phyloP scores from a whole-genome alignment of 2,329 filamentous ascomycete species.

The Rachicladosporium sp. region DNA sequence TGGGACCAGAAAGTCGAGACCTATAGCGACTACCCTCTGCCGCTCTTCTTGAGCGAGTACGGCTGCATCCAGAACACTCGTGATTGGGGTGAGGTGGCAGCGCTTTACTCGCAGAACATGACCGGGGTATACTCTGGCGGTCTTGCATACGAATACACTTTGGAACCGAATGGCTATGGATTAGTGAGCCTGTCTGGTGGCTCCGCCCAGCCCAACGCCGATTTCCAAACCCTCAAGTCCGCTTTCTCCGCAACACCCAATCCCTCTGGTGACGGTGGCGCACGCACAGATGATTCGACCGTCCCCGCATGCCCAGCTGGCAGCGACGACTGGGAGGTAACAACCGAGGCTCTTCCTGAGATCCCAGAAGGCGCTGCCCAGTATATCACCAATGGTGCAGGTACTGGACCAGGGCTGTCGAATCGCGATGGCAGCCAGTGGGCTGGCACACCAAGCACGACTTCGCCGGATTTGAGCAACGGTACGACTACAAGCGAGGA shows the following conservation, averaged over 20 bases:
- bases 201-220: slow-evolving; percentile 44
- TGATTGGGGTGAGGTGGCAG: slow-evolving; percentile 63
- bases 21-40: slow-evolving; percentile 74
- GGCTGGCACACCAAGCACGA: slow-evolving; percentile 37
- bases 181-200: slow-evolving; percentile 53
- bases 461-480: slow-evolving; percentile 29
- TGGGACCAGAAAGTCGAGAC: slow-evolving; percentile 82
- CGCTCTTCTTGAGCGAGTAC: slow-evolving; percentile 88
- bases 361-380: slow-evolving; percentile 43
- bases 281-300: slow-evolving; percentile 32
- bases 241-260: slow-evolving; percentile 38
- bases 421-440: slow-evolving; percentile 38
- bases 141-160: slow-evolving; percentile 86
- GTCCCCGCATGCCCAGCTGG: slow-evolving; percentile 44
- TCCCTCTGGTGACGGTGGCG: slow-evolving; percentile 47
- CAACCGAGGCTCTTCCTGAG: slow-evolving; percentile 38
- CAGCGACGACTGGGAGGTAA: slow-evolving; percentile 44
- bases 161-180: slow-evolving; percentile 68
- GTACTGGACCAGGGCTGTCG: slow-evolving; percentile 41
- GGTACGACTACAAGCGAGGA: slow-evolving; percentile 16
- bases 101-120: slow-evolving; percentile 76
- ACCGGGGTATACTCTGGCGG: slow-evolving; percentile 83
- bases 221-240: slow-evolving; percentile 48
- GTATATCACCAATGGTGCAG: slow-evolving; percentile 46
- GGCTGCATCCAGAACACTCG: slow-evolving; percentile 76